Percentiles rank a stretch among this genome's conserved stretches.
These are phyloP conservation scores for Xylariaceae sp. DNA, from an alignment of 2,329 filamentous ascomycete genomes.

Conservation along the genomic window DNA sequence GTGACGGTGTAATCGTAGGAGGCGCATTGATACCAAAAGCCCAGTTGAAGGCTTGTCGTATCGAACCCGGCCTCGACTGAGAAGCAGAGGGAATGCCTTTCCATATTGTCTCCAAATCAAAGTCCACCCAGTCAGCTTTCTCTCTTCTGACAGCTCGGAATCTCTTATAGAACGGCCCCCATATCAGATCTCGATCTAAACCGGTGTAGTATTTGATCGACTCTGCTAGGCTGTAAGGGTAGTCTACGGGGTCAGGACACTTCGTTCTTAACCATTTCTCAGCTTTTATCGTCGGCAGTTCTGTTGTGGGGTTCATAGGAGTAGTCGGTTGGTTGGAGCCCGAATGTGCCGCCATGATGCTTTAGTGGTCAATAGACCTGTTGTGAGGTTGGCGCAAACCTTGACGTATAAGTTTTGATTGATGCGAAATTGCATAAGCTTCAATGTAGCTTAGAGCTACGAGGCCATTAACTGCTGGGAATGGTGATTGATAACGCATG, in stretches of 20 bases:
- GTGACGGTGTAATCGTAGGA: conserved; percentile 7
- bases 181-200: conserved; percentile 22
- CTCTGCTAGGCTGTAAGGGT: conserved; percentile 7
- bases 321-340: neutral
- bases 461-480: neutral
- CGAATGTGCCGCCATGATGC: conserved; percentile 7
- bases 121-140: conserved; percentile 7
- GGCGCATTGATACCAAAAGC: neutral
- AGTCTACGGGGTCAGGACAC: neutral
- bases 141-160: conserved; percentile 13
- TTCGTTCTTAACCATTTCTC: neutral
- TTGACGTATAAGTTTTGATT: neutral
- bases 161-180: conserved; percentile 27
- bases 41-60: conserved; percentile 7
- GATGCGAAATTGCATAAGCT: conserved; percentile 1
- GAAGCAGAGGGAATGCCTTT: conserved; percentile 12
- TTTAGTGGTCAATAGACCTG: neutral
- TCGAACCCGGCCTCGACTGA: conserved; percentile 17
- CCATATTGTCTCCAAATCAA: conserved; percentile 20
- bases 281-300: conserved; percentile 16
- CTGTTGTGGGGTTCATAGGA: too few relatives aligned
- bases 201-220: conserved; percentile 5
- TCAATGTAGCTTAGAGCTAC: conserved; percentile 1
- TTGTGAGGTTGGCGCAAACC: neutral
- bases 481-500: conserved; percentile 23